These are phyloP conservation scores for Zygosaccharomyces sapae DNA, from an alignment of 1,139 yeast species.

Conservation along the genomic window DNA sequence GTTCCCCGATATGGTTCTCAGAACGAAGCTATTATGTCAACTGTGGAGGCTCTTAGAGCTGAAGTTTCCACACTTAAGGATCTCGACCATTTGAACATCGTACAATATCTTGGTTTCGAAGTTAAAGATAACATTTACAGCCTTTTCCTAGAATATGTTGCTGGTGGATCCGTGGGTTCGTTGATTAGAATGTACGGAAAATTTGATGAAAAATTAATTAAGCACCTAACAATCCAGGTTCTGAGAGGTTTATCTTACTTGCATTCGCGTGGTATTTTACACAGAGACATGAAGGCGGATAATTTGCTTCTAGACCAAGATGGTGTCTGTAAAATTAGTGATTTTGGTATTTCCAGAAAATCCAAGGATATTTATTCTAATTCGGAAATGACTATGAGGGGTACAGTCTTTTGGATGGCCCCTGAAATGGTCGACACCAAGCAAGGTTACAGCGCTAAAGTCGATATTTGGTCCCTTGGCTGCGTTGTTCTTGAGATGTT, in stretches of 20 bases:
- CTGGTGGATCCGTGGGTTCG: constrained; percentile 95
- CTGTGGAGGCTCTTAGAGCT: constrained; percentile 76
- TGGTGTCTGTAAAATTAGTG: constrained; percentile 94
- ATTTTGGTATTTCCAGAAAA: constrained; percentile 91
- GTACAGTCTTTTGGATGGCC: constrained; percentile 99
- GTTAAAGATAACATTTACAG: constrained; percentile 71
- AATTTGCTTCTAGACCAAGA: constrained; percentile 82
- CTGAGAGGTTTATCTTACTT: constrained; percentile 78
- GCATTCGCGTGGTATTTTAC: constrained; percentile 83
- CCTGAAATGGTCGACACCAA: constrained; percentile 92
- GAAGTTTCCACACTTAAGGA: constrained; percentile 95
- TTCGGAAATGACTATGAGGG: constrained; percentile 97
- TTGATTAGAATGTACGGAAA: constrained; percentile 79
- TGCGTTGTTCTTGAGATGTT: constrained; percentile 96
- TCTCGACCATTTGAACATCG: constrained; percentile 88
- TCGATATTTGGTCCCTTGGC: constrained; percentile 89
- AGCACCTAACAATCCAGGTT: constrained; percentile 74
- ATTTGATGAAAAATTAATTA: constrained; percentile 73
- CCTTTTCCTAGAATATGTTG: constrained; percentile 88
- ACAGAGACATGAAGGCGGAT: constrained; percentile 95
- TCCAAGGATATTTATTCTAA: constrained; percentile 85
- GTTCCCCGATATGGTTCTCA: constrained; percentile 51
- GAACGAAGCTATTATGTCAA: constrained; percentile 45
- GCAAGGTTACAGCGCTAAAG: constrained; percentile 95
- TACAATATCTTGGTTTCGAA: constrained; percentile 92